Base-by-base conservation (phyloP, 305 asterid genomes). In the Solanum hybrid region DNA sequence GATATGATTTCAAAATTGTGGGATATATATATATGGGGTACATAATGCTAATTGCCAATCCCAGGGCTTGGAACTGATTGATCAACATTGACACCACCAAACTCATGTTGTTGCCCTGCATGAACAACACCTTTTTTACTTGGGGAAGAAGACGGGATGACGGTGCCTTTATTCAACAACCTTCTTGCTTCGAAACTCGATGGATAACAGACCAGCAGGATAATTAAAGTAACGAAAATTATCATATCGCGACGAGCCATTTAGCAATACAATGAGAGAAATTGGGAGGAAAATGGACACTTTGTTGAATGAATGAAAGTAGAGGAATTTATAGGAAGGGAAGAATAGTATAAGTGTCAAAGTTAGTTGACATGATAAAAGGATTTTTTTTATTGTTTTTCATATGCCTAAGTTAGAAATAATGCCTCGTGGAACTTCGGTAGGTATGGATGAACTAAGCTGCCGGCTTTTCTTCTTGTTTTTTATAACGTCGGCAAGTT, bases 61-160 rank as follows among this genome's bases (percentile, higher is more conserved):
- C 97, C 97, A 57, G 97, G 96, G 90, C 95, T 93, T 14, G 97
- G 97, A 31, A 92, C 95, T 29, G 97, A 93, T 10, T 91, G 91
- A 34, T 93, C 93, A 89, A 91, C 91, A 93, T 94, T 91, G 51
- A 89, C 94, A 29, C 91, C 33, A 89, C 92, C 93, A 89, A 92
- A 72, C 4, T 11, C 32, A 11, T 72, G 17, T 72, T 26, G 77
- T 70, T 65, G 73, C 73, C 32, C 77, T 70, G 29, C 78, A 72
- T 72, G 20, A 72, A 26, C 78, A 72, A 72, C 89, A 90, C 94
- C 93, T 87, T 87, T 92, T 92, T 73, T 89, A 91, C 92, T 93
- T 1, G 97, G 94, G 5, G 94, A 51, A 1, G 96, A 94, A 45
- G 90, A 38, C 80, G 92, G 90, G 41, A 92, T 93, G 15, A 33